A percentile compares a stretch with the other conserved stretches of the same genome.
Conservation (phyloP, 257 asterid species). For the Perilla frutescens region DNA sequence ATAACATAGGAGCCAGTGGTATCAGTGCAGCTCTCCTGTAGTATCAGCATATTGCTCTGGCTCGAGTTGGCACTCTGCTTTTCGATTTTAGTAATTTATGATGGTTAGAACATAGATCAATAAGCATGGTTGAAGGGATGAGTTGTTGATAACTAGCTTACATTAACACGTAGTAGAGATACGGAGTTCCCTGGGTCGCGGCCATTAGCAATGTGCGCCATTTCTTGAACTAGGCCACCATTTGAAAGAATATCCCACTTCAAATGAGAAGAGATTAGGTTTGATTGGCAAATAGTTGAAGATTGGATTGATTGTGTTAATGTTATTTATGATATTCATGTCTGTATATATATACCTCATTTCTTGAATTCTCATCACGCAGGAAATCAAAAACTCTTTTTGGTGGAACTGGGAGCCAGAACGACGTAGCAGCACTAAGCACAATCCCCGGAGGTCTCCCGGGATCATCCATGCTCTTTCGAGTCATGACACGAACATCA, state of each 20-base stretch:
- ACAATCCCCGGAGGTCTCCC: constrained; percentile 85
- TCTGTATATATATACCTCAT: constrained; percentile 51
- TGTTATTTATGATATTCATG: no score
- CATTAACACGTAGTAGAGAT: constrained; percentile 79
- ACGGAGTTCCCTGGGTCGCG: constrained; percentile 87
- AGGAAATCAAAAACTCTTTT: constrained; percentile 67
- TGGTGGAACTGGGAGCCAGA: constrained; percentile 76
- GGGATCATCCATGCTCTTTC: constrained; percentile 79
- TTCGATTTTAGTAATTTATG: not conserved
- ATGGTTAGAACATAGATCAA: no score
- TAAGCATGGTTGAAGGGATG: not conserved
- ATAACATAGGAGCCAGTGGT: constrained; percentile 81
- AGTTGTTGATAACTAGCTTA: constrained; percentile 44
- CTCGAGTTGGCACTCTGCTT: constrained; percentile 76
- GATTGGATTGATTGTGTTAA: not conserved
- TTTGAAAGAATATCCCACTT: constrained; percentile 94
- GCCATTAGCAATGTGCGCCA: constrained; percentile 91
- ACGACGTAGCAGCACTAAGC: constrained; percentile 80
- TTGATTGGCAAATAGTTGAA: not conserved
- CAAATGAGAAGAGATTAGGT: not conserved
- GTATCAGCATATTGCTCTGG: constrained; percentile 92
- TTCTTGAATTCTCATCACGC: constrained; percentile 63
- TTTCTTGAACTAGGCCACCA: constrained; percentile 91
- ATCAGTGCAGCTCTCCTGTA: constrained; percentile 83
- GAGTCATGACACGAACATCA: constrained; percentile 75